phyloP scores from a whole-genome alignment of 2,329 filamentous ascomycete genomes.

The Colletotrichum musicola region DNA sequence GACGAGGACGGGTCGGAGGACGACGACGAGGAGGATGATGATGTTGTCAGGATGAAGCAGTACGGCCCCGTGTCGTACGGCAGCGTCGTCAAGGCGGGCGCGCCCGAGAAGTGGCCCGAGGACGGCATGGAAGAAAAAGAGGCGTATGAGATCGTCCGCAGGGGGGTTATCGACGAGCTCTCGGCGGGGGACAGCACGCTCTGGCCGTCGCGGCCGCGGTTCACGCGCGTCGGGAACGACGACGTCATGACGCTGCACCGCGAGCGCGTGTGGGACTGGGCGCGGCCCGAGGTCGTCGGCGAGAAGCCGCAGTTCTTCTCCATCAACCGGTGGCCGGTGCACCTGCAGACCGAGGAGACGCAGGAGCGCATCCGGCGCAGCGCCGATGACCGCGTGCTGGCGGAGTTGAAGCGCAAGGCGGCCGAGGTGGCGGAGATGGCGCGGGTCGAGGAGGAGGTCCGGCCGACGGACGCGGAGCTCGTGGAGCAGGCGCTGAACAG shows the following conservation, averaged over 20 bases:
- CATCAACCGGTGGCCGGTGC: conserved; percentile 62
- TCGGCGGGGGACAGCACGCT: conserved; percentile 57
- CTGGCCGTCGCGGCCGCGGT: conserved; percentile 51
- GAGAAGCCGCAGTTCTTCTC: conserved; percentile 54
- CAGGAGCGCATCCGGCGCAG: conserved; percentile 45
- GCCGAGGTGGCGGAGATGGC: conserved; percentile 4
- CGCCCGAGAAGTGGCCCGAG: conserved; percentile 43
- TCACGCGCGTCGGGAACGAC: conserved; percentile 40
- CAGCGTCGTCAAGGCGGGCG: conserved; percentile 49
- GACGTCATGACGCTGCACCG: conserved; percentile 41
- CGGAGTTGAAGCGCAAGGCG: conserved; percentile 1
- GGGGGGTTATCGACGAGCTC: conserved; percentile 58
- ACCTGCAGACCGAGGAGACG: conserved; percentile 51
- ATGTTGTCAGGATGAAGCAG: not conserved
- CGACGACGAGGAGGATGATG: not conserved
- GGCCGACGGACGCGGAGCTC: conserved; percentile 7
- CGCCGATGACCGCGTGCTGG: not conserved
- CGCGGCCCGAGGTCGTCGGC: conserved; percentile 42
- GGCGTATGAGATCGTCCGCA: conserved; percentile 43
- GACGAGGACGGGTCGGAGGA: not conserved
- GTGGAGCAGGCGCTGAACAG: not conserved
- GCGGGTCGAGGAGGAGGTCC: not conserved
- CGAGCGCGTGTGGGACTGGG: conserved; percentile 54
- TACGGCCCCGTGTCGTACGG: conserved; percentile 40
- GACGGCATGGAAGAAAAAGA: conserved; percentile 28